Evolutionary conservation across 2,329 filamentous ascomycete genomes (phyloP), one percentile per base, ranked within the genome.

Genomic region (Helotiales sp.): DNA sequence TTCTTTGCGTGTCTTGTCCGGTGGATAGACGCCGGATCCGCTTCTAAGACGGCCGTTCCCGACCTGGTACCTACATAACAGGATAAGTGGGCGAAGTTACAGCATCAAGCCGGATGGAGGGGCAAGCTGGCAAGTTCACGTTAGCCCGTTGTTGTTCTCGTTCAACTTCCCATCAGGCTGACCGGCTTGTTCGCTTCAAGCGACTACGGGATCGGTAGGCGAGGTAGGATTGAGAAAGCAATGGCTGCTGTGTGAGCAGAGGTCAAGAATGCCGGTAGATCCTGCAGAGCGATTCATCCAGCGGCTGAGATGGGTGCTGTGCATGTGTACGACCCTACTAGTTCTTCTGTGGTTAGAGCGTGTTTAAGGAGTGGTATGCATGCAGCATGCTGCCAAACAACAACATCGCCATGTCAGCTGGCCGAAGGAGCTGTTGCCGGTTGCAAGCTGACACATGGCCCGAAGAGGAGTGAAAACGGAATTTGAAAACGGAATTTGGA

Each of bases 11-110:
- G 11, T 59, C 28, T 43, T 59, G 32, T 20, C 34, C 55, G 22
- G 20, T n/a, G 30, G 20, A 37, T 60, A 45, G 57, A 45, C 37
- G 57, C 37, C 22, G 22, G 34, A 45, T 30, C 34, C 57, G 57
- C 57, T 60, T 60, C 22, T 43, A 11, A 49, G 52, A 28, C 63
- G 62, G 62, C 49, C 52, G 43, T 37, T 62, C 34, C 63, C 55
- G 63, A 32, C 49, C 55, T 55, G 55, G 61, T 43, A 60, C 50
- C 8, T 17, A 49, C 26, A 64, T 15, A 43, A 26, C 24, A 43
- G n/a, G 55, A 43, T 40, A 43, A 59, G 37, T 40, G 22, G 55
- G 26, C 13, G 24, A 40, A 28, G 10, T 28, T 6, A 28, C 22
- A 43, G 13, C 24, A 32, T 24, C 2, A 43, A 10, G 54, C n/a